Conservation (phyloP, 164 flowering plant species). For the Chloranthus sessilifolius region DNA sequence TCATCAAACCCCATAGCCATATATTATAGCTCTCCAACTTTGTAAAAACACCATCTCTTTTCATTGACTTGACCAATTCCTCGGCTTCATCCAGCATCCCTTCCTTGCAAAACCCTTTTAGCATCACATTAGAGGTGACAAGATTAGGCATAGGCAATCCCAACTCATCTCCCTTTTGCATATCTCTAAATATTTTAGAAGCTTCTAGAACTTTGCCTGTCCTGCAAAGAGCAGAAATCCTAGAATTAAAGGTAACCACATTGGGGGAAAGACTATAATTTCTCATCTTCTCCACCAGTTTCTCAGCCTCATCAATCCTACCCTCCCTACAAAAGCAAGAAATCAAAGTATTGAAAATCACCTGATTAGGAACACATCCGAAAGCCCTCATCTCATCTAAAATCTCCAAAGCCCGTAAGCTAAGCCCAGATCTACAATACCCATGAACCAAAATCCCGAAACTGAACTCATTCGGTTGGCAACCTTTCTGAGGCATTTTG, state of each 20-base stretch:
- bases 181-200: conserved; percentile 71
- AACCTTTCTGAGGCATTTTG: conserved; percentile 72
- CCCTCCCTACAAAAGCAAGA: conserved; percentile 75
- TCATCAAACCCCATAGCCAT: conserved; percentile 72
- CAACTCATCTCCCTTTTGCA: conserved; percentile 57
- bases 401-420: conserved; percentile 43
- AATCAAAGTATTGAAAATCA: conserved; percentile 75
- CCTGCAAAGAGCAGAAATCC: conserved; percentile 80
- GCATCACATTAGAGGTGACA: conserved; percentile 65
- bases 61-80: conserved; percentile 56
- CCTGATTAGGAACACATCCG: conserved; percentile 46
- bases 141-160: conserved; percentile 74
- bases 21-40: conserved; percentile 65
- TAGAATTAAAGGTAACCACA: conserved; percentile 85
- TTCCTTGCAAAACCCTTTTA: conserved; percentile 62
- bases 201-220: conserved; percentile 76
- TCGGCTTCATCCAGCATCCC: conserved; percentile 76
- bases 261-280: conserved; percentile 57
- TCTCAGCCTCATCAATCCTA: conserved; percentile 68
- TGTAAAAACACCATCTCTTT: conserved; percentile 28
- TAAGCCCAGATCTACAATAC: conserved; percentile 58
- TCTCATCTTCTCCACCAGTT: conserved; percentile 69
- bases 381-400: conserved; percentile 44
- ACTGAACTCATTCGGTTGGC: conserved; percentile 71
- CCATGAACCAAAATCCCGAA: conserved; percentile 84